Conservation (phyloP, 1,139 yeast genomes). For the Nakaseomyces nivariensis region DNA sequence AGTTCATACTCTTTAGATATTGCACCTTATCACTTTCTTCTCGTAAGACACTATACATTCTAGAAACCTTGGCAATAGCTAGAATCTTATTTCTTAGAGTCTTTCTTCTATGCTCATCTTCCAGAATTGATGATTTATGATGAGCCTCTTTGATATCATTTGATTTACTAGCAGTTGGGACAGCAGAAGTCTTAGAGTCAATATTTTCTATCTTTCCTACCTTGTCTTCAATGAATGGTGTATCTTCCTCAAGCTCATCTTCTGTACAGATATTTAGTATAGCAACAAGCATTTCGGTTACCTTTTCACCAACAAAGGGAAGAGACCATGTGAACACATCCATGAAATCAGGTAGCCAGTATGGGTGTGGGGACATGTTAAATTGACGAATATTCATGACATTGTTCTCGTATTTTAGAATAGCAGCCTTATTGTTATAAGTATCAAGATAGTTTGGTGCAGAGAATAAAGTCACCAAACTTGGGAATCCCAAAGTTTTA, state of each 20-base stretch:
- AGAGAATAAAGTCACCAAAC: conserved; percentile 81
- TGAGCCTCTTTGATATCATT: not conserved
- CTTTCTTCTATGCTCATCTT: conserved; percentile 31
- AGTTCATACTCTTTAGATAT: conserved; percentile 61
- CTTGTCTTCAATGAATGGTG: conserved; percentile 22
- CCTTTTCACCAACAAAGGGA: conserved; percentile 96
- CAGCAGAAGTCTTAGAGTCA: not conserved
- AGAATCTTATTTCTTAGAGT: conserved; percentile 80
- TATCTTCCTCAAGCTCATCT: conserved; percentile 70
- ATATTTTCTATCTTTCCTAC: conserved; percentile 1
- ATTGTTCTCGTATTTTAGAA: conserved; percentile 78
- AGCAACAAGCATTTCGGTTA: conserved; percentile 86
- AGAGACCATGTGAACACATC: conserved; percentile 96
- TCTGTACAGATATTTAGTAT: conserved; percentile 90
- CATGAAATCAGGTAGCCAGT: conserved; percentile 95
- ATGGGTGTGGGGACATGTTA: conserved; percentile 89
- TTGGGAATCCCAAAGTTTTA: conserved; percentile 82
- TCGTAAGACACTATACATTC: conserved; percentile 85
- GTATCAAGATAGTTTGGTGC: conserved; percentile 95
- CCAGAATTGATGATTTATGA: conserved; percentile 16
- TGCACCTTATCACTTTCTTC: conserved; percentile 86
- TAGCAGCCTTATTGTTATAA: conserved; percentile 93
- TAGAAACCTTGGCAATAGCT: conserved; percentile 88
- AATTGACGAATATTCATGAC: conserved; percentile 95
- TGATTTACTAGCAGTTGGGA: not conserved